Percentiles rank a stretch among this genome's conserved stretches.
Conservation (phyloP, 257 asterid genomes). For the Forsythia viridissima region DNA sequence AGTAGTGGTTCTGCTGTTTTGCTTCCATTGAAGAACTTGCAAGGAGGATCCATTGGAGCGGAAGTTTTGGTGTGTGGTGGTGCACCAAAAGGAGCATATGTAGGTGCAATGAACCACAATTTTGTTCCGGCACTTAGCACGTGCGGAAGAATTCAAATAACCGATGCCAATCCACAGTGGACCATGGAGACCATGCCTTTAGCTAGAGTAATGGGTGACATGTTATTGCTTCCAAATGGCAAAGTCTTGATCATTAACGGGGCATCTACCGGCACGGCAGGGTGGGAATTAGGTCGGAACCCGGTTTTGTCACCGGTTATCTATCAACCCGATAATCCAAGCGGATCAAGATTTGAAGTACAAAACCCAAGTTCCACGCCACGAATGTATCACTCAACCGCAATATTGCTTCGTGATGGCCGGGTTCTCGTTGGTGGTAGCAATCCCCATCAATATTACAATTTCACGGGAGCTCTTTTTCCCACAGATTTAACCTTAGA, state of each 20-base stretch:
- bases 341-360: slow-evolving; percentile 40
- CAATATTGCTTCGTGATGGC: slow-evolving; percentile 48
- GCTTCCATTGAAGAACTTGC: slow-evolving; percentile 42
- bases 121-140: slow-evolving; percentile 46
- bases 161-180: slow-evolving; percentile 47
- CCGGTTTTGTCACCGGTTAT: slow-evolving; percentile 40
- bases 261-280: slow-evolving; percentile 45
- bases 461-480: slow-evolving; percentile 29
- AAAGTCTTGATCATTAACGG: slow-evolving; percentile 56
- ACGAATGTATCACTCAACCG: slow-evolving; percentile 57
- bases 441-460: slow-evolving; percentile 42
- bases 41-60: neutral
- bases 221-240: slow-evolving; percentile 51
- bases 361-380: slow-evolving; percentile 39
- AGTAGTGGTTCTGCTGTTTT: slow-evolving; percentile 63
- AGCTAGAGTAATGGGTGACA: slow-evolving; percentile 61
- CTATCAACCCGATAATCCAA: slow-evolving; percentile 25
- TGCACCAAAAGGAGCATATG: slow-evolving; percentile 50
- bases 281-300: slow-evolving; percentile 53
- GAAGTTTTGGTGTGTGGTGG: slow-evolving; percentile 61
- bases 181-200: slow-evolving; percentile 52
- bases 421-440: slow-evolving; percentile 57
- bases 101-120: slow-evolving; percentile 28
- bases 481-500: slow-evolving; percentile 51
- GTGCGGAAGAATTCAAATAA: slow-evolving; percentile 49